phyloP scores from a whole-genome alignment of 768 basidiomycete genomes.

The Clavaria fumosa region DNA sequence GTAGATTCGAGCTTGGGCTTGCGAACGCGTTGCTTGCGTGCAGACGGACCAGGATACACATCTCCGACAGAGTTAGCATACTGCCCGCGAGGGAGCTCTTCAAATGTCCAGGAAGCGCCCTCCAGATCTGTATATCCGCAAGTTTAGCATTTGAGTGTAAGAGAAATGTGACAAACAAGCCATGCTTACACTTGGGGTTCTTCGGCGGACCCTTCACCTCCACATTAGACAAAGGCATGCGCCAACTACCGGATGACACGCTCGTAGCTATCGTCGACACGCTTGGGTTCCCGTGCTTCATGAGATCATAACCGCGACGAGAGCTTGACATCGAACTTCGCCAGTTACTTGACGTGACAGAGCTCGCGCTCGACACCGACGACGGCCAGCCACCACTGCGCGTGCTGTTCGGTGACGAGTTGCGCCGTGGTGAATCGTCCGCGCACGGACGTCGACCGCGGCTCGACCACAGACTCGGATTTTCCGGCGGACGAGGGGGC shows the following conservation, averaged over 20 bases:
- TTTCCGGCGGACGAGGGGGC: too few species aligned
- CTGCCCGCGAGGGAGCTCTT: constrained; percentile 51
- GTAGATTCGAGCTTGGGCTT: too few species aligned
- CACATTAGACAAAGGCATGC: constrained; percentile 25
- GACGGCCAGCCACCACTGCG: constrained; percentile 31
- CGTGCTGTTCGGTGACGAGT: constrained; percentile 42
- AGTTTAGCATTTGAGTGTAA: constrained; percentile 3
- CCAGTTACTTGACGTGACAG: constrained; percentile 58
- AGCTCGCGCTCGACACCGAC: constrained; percentile 42
- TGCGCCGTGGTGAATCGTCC: too few species aligned
- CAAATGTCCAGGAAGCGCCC: constrained; percentile 64
- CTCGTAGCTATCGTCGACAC: constrained; percentile 26
- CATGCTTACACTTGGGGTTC: constrained; percentile 83
- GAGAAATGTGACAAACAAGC: constrained; percentile 2
- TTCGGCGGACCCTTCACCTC: constrained; percentile 25
- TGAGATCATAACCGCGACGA: too few species aligned
- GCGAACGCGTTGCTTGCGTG: constrained; percentile 50
- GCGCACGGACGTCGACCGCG: too few species aligned
- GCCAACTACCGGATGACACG: constrained; percentile 43
- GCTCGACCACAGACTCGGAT: too few species aligned
- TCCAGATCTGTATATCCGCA: constrained; percentile 39
- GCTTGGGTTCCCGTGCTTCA: constrained; percentile 69
- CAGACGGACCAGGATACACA: constrained; percentile 43
- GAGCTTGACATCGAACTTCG: constrained; percentile 61
- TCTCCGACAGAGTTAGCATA: constrained; percentile 46